Percentiles rank a stretch among this genome's conserved stretches.
Evolutionary conservation across 441 rosid species (phyloP).

Genomic region (Rhodomyrtus psidioides): DNA sequence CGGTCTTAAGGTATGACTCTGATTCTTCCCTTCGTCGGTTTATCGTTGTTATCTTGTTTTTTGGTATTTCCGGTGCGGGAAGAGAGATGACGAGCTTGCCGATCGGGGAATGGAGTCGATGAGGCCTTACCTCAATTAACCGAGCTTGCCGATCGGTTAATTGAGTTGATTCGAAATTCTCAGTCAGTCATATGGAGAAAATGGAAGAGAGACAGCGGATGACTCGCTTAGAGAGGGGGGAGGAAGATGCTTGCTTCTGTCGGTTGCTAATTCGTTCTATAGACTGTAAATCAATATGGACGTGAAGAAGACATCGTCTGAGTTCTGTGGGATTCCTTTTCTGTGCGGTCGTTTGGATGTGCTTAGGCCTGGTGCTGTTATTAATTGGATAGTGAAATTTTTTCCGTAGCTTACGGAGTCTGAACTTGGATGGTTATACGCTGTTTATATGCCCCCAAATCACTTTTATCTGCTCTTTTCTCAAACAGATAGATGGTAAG

Average conservation of each 20-base stretch:
- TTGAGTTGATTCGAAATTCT: background rate
- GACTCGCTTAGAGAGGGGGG: background rate
- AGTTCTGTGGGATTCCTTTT: background rate
- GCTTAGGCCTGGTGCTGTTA: background rate
- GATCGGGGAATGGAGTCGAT: background rate
- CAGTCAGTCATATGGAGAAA: background rate
- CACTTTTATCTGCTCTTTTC: background rate
- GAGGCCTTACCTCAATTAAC: background rate
- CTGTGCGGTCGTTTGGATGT: background rate
- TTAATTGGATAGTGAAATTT: background rate
- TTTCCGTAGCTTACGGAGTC: background rate
- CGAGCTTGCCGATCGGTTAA: background rate
- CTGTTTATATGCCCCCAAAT: background rate
- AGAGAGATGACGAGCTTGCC: background rate
- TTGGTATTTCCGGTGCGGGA: background rate
- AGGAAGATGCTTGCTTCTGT: background rate
- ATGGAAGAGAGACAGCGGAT: background rate
- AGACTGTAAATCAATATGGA: background rate
- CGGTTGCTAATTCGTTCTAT: background rate
- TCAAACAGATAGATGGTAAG: constrained; percentile 25
- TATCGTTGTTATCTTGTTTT: background rate
- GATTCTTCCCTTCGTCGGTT: background rate
- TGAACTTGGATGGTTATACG: background rate
- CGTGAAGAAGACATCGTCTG: background rate
- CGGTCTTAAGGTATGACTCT: constrained; percentile 1